Percentiles rank a stretch among this genome's conserved stretches.
phyloP scores from a whole-genome alignment of 2,329 filamentous ascomycete species.

The Elsinoe batatas region DNA sequence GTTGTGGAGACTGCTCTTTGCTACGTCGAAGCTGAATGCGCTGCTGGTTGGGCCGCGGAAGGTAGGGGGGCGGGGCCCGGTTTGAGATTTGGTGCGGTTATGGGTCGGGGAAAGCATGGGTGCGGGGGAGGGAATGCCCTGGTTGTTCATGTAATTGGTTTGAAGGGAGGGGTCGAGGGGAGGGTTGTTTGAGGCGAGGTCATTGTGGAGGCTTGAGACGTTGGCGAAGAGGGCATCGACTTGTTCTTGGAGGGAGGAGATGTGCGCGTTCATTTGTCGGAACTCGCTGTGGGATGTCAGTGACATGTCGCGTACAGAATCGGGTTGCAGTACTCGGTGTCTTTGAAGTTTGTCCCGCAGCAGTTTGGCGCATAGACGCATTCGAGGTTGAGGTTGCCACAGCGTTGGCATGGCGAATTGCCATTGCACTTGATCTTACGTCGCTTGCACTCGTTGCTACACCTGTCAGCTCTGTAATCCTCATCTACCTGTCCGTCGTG shows the following conservation, averaged over 20 bases:
- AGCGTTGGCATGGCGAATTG: constrained; percentile 54
- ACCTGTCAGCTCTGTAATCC: constrained; percentile 12
- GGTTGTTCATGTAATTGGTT: constrained; percentile 1
- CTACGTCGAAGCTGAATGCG: constrained; percentile 75
- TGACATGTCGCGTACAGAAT: neutral
- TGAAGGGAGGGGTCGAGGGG: constrained; percentile 29
- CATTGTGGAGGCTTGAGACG: constrained; percentile 55
- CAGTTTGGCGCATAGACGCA: constrained; percentile 58
- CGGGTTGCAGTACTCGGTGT: constrained; percentile 52
- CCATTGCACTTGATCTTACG: constrained; percentile 62
- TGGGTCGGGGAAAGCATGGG: constrained; percentile 14
- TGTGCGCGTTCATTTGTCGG: constrained; percentile 65
- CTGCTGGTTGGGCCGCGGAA: constrained; percentile 82
- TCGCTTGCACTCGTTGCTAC: constrained; percentile 54
- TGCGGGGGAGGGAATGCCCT: neutral
- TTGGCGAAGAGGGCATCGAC: constrained; percentile 67
- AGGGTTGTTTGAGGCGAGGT: constrained; percentile 31
- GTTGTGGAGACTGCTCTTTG: constrained; percentile 74
- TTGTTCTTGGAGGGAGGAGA: constrained; percentile 70
- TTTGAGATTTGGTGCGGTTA: constrained; percentile 19
- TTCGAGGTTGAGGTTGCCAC: constrained; percentile 53
- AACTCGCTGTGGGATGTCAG: constrained; percentile 51
- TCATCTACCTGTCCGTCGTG: constrained; percentile 20
- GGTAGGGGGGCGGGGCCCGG: constrained; percentile 37
- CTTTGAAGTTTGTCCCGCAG: constrained; percentile 71